Conservation (phyloP, 73 alveolate genomes). For the Paramecium sonneborni region DNA sequence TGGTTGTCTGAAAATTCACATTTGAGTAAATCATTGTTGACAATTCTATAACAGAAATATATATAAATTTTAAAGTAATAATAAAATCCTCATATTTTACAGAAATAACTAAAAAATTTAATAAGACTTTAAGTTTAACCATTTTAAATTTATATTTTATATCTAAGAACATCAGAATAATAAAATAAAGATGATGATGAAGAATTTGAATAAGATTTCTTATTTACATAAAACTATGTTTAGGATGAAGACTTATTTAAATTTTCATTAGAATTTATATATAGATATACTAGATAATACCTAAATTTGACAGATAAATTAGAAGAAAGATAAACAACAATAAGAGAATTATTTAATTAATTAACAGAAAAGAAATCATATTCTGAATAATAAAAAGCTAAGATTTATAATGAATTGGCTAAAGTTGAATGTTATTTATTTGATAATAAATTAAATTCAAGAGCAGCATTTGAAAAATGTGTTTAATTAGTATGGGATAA, state of each 20-base stretch:
- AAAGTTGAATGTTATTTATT: neutral
- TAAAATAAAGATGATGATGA: conserved; percentile 6
- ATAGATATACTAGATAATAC: neutral
- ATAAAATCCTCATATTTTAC: neutral
- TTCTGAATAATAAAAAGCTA: neutral
- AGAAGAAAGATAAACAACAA: neutral
- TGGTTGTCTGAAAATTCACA: neutral
- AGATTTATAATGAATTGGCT: neutral
- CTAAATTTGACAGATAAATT: neutral
- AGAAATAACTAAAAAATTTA: neutral
- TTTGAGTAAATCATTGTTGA: neutral
- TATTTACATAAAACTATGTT: neutral
- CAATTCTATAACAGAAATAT: neutral
- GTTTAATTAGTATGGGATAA: neutral
- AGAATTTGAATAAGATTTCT: neutral
- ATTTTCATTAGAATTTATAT: neutral
- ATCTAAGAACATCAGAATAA: neutral
- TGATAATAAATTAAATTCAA: conserved; percentile 2
- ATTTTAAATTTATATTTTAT: neutral
- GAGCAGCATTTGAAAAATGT: conserved; percentile 45
- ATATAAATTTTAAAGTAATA: neutral
- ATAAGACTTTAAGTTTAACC: neutral
- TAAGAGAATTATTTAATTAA: neutral
- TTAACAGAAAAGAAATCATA: neutral
- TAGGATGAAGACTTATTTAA: neutral